Evolutionary conservation across 805 yeast species (phyloP).

Genomic region (Cyberlindnera xylosilytica): DNA sequence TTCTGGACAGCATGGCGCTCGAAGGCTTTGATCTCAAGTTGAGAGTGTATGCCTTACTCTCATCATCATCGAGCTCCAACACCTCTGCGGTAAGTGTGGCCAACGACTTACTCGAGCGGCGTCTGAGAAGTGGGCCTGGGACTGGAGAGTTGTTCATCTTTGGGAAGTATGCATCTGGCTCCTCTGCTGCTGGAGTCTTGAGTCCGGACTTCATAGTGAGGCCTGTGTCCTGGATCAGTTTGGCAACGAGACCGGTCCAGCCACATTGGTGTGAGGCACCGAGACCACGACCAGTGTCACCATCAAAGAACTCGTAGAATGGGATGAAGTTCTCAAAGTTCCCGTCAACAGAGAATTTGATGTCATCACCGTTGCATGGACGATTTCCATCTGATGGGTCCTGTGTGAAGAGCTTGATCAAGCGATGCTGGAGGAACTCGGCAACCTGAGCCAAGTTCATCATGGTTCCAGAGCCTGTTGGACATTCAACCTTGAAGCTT

Average conservation of each 20-base stretch:
- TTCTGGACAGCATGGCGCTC: conserved; percentile 17
- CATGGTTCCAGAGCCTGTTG: conserved; percentile 74
- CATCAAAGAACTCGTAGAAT: conserved; percentile 87
- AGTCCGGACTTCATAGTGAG: conserved; percentile 42
- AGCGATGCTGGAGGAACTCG: conserved; percentile 82
- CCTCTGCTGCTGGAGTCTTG: conserved; percentile 13
- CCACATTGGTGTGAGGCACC: conserved; percentile 96
- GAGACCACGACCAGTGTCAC: conserved; percentile 90
- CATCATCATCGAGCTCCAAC: conserved; percentile 66
- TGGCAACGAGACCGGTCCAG: conserved; percentile 92
- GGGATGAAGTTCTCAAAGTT: conserved; percentile 72
- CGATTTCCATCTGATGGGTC: conserved; percentile 60
- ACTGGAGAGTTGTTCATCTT: conserved; percentile 34
- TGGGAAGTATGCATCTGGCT: conserved; percentile 22
- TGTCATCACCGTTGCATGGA: conserved; percentile 75
- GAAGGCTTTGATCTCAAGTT: conserved; percentile 22
- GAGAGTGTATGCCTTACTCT: conserved; percentile 31
- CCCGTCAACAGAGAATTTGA: conserved; percentile 59
- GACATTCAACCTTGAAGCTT: conserved; percentile 80
- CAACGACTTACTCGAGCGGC: conserved; percentile 73
- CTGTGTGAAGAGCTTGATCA: conserved; percentile 72
- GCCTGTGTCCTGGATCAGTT: conserved; percentile 89
- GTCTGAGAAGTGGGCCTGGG: conserved; percentile 54
- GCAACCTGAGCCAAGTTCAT: conserved; percentile 86
- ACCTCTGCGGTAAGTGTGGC: conserved; percentile 65